Evolutionary conservation across 2,329 filamentous ascomycete genomes (phyloP).

Genomic region (Aspergillus persii): DNA sequence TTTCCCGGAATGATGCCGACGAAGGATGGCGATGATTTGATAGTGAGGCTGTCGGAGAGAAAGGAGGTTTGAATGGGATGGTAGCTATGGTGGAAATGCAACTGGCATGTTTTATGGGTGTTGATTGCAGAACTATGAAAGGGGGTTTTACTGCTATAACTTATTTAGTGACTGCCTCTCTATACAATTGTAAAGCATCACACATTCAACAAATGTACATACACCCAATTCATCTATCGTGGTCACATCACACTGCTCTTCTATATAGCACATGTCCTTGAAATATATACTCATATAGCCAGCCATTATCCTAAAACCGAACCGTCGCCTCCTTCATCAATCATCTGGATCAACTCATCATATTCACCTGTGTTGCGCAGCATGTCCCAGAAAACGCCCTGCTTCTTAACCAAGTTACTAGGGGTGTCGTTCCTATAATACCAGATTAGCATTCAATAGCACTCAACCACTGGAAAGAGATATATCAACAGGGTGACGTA

Average conservation of each 20-base stretch:
- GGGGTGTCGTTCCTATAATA: conserved; percentile 23
- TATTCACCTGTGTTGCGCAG: conserved; percentile 27
- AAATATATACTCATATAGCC: background rate
- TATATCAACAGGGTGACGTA: conserved; percentile 23
- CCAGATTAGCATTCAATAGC: background rate
- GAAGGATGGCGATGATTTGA: background rate
- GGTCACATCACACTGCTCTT: background rate
- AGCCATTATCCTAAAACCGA: background rate
- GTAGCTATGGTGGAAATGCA: too few relatives aligned
- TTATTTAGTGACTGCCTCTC: too few relatives aligned
- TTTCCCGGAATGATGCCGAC: background rate
- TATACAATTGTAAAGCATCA: too few relatives aligned
- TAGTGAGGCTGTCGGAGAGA: background rate
- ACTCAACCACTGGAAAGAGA: background rate
- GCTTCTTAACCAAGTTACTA: conserved; percentile 15
- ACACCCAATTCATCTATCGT: background rate
- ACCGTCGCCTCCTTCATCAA: conserved; percentile 2
- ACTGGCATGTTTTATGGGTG: too few relatives aligned
- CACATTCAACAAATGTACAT: too few relatives aligned
- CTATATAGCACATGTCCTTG: background rate
- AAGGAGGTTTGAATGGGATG: background rate
- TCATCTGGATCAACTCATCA: conserved; percentile 23
- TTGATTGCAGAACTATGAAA: too few relatives aligned
- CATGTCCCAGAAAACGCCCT: conserved; percentile 27
- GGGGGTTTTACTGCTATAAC: too few relatives aligned